Evolutionary conservation across 768 basidiomycete genomes (phyloP), one percentile per base, ranked within the genome.

Genomic region (Phylloporus sp.): DNA sequence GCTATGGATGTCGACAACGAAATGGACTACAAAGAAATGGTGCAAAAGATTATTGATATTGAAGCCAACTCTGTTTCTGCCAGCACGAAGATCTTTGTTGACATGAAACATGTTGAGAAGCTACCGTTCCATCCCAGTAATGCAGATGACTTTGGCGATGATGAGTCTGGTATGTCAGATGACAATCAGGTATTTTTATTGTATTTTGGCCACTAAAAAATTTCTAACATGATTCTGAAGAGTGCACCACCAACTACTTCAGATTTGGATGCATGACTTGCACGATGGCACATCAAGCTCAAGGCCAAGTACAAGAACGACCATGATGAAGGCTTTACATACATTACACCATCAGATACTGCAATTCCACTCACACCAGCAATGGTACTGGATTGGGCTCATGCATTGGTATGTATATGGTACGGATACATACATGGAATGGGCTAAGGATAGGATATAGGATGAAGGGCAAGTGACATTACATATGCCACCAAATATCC

Each of bases 21-120:
- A 4, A 18, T 9, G 1, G 38, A 57, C 20, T 57, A 54, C 36
- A 34, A 39, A 22, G 47, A 54, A 7, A 57, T 57, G 53, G 38
- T 50, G 2, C 46, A 34, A 7, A 50, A 53, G n/a, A 49, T 49
- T 18, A 6, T 4, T 10, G 44, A 40, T 24, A 17, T 17, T 14
- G 11, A 8, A n/a, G n/a, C n/a, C 7, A 13, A 4, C 1, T 9
- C 11, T 26, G 3, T 2, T 6, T 9, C 11, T 3, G n/a, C 10
- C 2, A 42, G n/a, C n/a, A n/a, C 29, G 3, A 57, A 57, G 18
- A 20, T 55, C 6, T 21, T 43, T 11, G 37, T 57, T 1, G 18
- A 54, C 9, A 54, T 54, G 44, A 26, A 44, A 2, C 3, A 48
- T 0, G 9, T 54, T 2, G 1, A 51, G 15, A 43, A 42, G 23